Percentiles rank a stretch among this genome's conserved stretches.
These are phyloP conservation scores for Colletotrichum filicis DNA, from an alignment of 2,329 filamentous ascomycete species.

Conservation along the genomic window DNA sequence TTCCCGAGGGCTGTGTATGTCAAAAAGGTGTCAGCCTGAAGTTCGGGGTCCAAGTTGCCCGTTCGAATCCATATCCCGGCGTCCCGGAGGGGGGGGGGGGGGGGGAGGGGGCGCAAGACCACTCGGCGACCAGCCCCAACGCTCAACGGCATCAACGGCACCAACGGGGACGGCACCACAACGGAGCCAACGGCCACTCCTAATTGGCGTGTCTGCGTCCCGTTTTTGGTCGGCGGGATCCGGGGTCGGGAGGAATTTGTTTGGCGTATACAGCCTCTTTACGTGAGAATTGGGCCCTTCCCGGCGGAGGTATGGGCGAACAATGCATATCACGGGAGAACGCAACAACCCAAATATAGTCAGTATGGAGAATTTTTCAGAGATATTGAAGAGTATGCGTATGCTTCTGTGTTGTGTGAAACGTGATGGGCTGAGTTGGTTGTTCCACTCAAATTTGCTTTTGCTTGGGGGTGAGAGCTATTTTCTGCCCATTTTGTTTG, in stretches of 20 bases:
- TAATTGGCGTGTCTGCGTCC: background rate
- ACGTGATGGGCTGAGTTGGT: background rate
- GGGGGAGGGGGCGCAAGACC: slow-evolving; percentile 1
- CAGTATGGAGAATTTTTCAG: background rate
- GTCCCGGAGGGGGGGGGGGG: background rate
- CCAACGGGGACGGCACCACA: slow-evolving; percentile 14
- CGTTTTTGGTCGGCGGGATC: slow-evolving; percentile 1
- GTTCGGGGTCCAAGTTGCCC: slow-evolving; percentile 6
- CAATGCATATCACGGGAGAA: background rate
- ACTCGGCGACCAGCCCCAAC: slow-evolving; percentile 7
- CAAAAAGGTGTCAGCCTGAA: slow-evolving; percentile 2
- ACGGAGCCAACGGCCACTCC: background rate
- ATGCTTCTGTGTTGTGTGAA: background rate
- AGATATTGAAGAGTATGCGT: background rate
- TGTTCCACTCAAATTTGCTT: background rate
- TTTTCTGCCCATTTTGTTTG: background rate
- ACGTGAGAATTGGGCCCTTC: slow-evolving; percentile 12
- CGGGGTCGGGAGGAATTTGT: slow-evolving; percentile 17
- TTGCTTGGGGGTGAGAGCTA: background rate
- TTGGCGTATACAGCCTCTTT: slow-evolving; percentile 16
- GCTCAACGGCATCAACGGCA: background rate
- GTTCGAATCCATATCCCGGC: slow-evolving; percentile 13
- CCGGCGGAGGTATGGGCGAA: background rate
- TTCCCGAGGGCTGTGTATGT: slow-evolving; percentile 28
- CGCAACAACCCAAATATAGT: background rate